Conservation (phyloP, 805 yeast genomes). For the Pichia nakasei region DNA sequence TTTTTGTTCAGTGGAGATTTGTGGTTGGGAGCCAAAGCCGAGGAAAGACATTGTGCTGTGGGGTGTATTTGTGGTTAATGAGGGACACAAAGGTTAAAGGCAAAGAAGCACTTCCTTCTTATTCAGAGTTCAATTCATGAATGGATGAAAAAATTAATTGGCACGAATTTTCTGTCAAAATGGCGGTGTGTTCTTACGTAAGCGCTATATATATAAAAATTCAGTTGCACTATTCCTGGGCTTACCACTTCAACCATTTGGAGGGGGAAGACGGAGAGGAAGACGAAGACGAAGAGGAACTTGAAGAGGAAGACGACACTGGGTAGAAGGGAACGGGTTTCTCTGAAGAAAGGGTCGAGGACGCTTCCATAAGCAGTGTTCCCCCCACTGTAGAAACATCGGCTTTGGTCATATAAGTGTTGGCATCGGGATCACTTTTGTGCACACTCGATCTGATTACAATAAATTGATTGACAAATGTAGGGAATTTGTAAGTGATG, state of each 20-base stretch:
- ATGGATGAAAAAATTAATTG: not conserved
- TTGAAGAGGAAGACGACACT: not conserved
- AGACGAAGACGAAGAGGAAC: not conserved
- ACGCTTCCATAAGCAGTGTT: slow-evolving; percentile 47
- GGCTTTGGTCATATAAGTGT: slow-evolving; percentile 38
- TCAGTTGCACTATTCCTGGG: no score
- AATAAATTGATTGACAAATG: slow-evolving; percentile 70
- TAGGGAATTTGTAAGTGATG: slow-evolving; percentile 57
- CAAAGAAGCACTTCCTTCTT: no score
- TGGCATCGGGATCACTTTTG: slow-evolving; percentile 21
- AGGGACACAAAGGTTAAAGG: no score
- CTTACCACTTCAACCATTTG: not conserved
- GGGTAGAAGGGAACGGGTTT: not conserved
- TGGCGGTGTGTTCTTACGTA: not conserved
- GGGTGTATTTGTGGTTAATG: not conserved
- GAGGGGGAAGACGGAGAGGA: not conserved
- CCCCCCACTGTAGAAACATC: slow-evolving; percentile 46
- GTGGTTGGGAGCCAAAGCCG: slow-evolving; percentile 68
- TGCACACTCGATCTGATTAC: slow-evolving; percentile 46
- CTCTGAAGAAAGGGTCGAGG: slow-evolving; percentile 26
- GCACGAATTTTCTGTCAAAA: slow-evolving; percentile 1
- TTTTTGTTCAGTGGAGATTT: slow-evolving; percentile 64
- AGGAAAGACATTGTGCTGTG: slow-evolving; percentile 48
- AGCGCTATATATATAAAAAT: not conserved
- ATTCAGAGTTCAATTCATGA: no score